A percentile compares a stretch with the other conserved stretches of the same genome.
These are phyloP conservation scores for Fusarium circinatum DNA, from an alignment of 2,329 filamentous ascomycete species.

Conservation along the genomic window DNA sequence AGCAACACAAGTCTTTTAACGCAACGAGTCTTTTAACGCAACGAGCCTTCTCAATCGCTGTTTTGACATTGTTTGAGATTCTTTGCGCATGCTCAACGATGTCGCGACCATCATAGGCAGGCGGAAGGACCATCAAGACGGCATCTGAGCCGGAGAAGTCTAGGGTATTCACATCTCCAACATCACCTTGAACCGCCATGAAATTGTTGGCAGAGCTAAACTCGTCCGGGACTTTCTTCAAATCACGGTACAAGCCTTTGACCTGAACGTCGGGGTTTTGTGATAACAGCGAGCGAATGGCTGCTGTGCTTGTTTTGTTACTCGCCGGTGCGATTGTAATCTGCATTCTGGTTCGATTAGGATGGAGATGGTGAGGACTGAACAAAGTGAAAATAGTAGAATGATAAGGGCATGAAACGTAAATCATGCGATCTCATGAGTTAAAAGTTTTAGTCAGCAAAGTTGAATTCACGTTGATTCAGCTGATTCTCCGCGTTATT, in stretches of 20 bases:
- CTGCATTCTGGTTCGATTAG: background rate
- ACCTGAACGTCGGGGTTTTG: constrained; percentile 14
- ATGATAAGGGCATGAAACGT: background rate
- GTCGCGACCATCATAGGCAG: constrained; percentile 41
- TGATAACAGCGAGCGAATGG: constrained; percentile 44
- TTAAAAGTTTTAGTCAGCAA: background rate
- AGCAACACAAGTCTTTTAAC: constrained; percentile 48
- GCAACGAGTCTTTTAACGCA: constrained; percentile 39
- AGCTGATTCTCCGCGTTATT: too few species aligned
- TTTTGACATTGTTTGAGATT: constrained; percentile 45
- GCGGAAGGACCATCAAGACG: constrained; percentile 48
- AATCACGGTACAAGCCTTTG: constrained; percentile 46
- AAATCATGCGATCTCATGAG: too few species aligned
- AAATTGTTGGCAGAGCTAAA: constrained; percentile 43
- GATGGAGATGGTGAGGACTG: accelerated
- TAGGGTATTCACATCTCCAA: constrained; percentile 44
- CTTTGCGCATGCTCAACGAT: constrained; percentile 26
- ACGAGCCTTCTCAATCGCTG: constrained; percentile 39
- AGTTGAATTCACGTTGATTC: background rate
- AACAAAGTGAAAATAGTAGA: accelerated
- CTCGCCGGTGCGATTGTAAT: constrained; percentile 47
- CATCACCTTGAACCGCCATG: constrained; percentile 42
- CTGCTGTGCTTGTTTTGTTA: constrained; percentile 45
- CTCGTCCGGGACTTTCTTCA: constrained; percentile 42
- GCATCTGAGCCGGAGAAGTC: constrained; percentile 46